Base-by-base conservation (phyloP, 257 asterid species). In the Lycium barbarum region DNA sequence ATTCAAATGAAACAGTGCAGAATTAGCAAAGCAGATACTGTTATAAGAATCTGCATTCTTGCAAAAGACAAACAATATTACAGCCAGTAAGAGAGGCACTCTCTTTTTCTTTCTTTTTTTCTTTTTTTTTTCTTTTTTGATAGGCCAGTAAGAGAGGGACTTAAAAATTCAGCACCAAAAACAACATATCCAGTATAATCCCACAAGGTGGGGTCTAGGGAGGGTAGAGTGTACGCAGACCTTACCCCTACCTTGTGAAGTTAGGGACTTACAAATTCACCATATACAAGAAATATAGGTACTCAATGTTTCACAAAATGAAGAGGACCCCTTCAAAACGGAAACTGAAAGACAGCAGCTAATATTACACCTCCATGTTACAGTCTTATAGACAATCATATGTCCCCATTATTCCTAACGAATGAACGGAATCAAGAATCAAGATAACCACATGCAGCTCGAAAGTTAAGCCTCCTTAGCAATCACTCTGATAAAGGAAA, bases 351-450 rank as follows among this genome's bases (percentile, higher is more conserved):
- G 63, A 53, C 7, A 10, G 14, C 14, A 3, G 8, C 15, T 6
- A 22, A 26, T 51, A n/a, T n/a, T n/a, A 26, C 62, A 51, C 26
- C 65, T 76, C 82, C 82, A 76, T 14, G 82, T 76, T 33, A 43
- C 18, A 53, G 62, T 49, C 82, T 7, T 4, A 26, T 22, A 74
- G 81, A 49, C 62, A 47, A 74, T 26, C 63, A 76, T 3, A 76
- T 51, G 80, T 20, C 80, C 61, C 7, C 36, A 51, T 26, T 51
- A 51, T 76, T 51, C 63, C 82, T 26, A 76, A 53, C 0, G 9
- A 51, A 76, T 13, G 26, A 76, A 51, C 26, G 63, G 43, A 76
- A 51, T 51, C 45, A 76, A 22, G 61, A 76, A 76, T 14, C 82
- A 76, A 47, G 63, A 76, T 51, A 51, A 76, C 20, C 9, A 76